phyloP scores from a whole-genome alignment of 768 basidiomycete genomes.

The Chalciporus chontae region DNA sequence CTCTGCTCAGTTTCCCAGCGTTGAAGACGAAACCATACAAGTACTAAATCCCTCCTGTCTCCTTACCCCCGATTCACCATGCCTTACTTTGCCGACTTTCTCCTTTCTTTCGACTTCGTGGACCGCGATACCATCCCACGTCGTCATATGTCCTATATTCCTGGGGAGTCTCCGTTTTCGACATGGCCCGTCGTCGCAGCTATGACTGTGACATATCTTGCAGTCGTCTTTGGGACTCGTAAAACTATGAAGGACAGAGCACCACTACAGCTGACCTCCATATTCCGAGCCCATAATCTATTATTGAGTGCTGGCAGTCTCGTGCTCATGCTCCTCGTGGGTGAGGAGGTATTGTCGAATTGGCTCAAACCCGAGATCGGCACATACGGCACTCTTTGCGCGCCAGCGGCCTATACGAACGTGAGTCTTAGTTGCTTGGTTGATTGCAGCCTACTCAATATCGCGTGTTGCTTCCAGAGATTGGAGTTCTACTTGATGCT shows the following conservation, averaged over 20 bases:
- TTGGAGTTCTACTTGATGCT: conserved; percentile 94
- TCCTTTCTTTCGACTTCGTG: conserved; percentile 50
- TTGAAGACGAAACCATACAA: conserved; percentile 6
- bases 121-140: conserved; percentile 45
- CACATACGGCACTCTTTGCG: conserved; percentile 72
- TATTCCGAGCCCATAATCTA: conserved; percentile 88
- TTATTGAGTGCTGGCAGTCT: conserved; percentile 77
- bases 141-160: conserved; percentile 61
- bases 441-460: neutral
- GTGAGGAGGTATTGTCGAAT: conserved; percentile 85
- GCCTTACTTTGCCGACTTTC: conserved; percentile 68
- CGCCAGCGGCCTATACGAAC: conserved; percentile 71
- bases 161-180: conserved; percentile 76
- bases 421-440: conserved; percentile 43
- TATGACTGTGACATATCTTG: conserved; percentile 74
- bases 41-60: neutral
- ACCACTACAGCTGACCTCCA: conserved; percentile 65
- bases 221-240: conserved; percentile 79
- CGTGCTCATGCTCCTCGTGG: conserved; percentile 73
- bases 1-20: neutral
- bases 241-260: conserved; percentile 75
- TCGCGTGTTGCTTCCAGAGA: conserved; percentile 42
- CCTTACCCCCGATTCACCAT: conserved; percentile 34
- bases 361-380: conserved; percentile 72
- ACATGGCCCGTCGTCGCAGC: conserved; percentile 65